phyloP scores from a whole-genome alignment of 352 stramenopile genomes.

The Globisporangium cylindrosporum region DNA sequence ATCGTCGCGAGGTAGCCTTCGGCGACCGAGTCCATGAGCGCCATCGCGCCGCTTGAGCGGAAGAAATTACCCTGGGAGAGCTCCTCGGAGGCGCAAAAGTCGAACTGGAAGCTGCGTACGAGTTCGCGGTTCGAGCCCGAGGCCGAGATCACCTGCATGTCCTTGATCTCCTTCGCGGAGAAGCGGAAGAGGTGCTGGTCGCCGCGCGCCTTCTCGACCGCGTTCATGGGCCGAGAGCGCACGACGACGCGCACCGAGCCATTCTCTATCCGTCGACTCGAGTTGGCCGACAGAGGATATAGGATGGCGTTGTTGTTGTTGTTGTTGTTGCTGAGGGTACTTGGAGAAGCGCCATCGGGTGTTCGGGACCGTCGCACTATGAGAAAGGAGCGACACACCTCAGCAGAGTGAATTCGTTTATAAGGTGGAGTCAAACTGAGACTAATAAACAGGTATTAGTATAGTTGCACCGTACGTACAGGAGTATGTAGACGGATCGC shows the following conservation, averaged over 20 bases:
- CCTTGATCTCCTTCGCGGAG: constrained; percentile 33
- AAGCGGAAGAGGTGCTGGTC: constrained; percentile 62
- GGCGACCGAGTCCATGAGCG: constrained; percentile 62
- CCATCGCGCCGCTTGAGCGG: constrained; percentile 45
- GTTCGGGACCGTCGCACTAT: constrained; percentile 13
- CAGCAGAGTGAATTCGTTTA: neutral
- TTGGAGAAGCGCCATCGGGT: constrained; percentile 2
- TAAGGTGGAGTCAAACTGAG: neutral
- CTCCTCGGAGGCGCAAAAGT: constrained; percentile 63
- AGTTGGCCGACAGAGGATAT: neutral
- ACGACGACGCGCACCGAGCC: constrained; percentile 55
- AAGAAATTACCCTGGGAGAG: constrained; percentile 69
- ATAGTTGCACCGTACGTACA: neutral
- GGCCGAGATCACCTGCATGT: constrained; percentile 57
- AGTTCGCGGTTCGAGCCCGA: constrained; percentile 47
- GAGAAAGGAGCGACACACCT: neutral
- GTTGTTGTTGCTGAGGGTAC: neutral
- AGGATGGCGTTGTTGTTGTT: neutral
- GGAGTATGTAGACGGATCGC: constrained; percentile 3
- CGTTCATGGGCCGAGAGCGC: constrained; percentile 64
- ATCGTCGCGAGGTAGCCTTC: constrained; percentile 71
- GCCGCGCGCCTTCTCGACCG: constrained; percentile 37
- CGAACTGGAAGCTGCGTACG: constrained; percentile 75
- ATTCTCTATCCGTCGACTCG: constrained; percentile 15
- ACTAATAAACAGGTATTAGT: neutral